Conservation (phyloP, 2,329 filamentous ascomycete genomes). For the Hirsutella minnesotensis region DNA sequence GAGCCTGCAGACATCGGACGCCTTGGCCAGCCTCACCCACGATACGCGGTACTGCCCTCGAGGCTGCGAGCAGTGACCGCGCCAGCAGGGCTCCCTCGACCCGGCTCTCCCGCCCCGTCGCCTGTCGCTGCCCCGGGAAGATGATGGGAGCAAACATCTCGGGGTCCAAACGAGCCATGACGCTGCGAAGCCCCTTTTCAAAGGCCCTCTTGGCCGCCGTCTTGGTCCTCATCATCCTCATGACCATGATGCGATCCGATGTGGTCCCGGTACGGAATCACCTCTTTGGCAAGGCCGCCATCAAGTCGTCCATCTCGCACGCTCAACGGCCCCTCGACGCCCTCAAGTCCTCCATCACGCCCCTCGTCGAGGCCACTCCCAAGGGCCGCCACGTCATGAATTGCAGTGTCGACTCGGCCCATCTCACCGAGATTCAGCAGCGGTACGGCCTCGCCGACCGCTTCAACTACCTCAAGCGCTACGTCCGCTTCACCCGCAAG, state of each 20-base stretch:
- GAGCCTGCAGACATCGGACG: neutral
- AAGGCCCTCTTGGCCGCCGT: conserved; percentile 32
- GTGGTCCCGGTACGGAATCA: conserved; percentile 26
- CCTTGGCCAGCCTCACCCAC: neutral
- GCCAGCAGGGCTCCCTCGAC: neutral
- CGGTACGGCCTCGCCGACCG: conserved; percentile 35
- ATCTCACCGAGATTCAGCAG: conserved; percentile 31
- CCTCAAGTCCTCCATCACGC: conserved; percentile 8
- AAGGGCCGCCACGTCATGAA: conserved; percentile 25
- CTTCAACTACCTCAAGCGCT: conserved; percentile 45
- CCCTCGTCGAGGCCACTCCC: conserved; percentile 7
- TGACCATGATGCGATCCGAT: conserved; percentile 28
- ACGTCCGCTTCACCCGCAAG: conserved; percentile 36
- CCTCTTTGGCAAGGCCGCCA: conserved; percentile 23
- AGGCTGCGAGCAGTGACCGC: neutral
- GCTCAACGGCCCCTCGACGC: conserved; percentile 19
- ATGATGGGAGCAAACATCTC: conserved; percentile 27
- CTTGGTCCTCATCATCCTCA: conserved; percentile 29
- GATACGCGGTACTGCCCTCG: neutral
- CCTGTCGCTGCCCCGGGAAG: neutral
- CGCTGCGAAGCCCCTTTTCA: conserved; percentile 35
- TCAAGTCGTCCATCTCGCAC: conserved; percentile 13
- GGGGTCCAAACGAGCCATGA: conserved; percentile 27
- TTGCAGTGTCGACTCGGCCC: conserved; percentile 36
- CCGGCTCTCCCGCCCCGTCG: neutral